Base-by-base conservation (phyloP, 176 grass and related monocot species). In the Metroxylon sagu region DNA sequence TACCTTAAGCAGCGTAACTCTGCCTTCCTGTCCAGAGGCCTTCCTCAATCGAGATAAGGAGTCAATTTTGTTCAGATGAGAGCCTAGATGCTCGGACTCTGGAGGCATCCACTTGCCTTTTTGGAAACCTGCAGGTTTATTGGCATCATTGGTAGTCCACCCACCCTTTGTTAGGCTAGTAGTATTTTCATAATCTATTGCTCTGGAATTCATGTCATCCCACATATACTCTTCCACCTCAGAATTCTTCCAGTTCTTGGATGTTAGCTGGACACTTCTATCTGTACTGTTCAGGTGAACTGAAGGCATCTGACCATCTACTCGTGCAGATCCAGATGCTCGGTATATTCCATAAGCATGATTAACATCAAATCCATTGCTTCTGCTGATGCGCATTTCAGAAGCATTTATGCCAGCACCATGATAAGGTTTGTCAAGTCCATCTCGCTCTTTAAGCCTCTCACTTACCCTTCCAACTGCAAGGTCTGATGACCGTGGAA, bases 191-290 rank as follows among this genome's bases (percentile, higher is more conserved):
- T 59, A 79, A 52, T 74, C 65, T 60, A 57, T 73, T 69, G 19
- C 49, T 60, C 69, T 64, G 60, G 71, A 76, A 57, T 69, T 89
- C 53, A 88, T 64, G 48, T 95, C 85, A 72, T 89, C 94, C 94
- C 87, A 98, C 27, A 83, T 65, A 67, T 85, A 98, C 73, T 98
- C 94, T 83, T 98, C 87, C 77, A 93, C 94, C 80, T 89, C 94
- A 58, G 94, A 77, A 71, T 86, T 88, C 76, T 98, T 98, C 94
- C 94, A 98, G 50, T 49, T 88, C 82, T 80, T 83, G 19, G 82
- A 81, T 74, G 82, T 61, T 8, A 65, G 35, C 28, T 76, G 79
- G 48, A 68, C 72, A 59, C 64, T 72, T 67, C 79, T 90, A 64
- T 79, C 84, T 27, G 50, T 62, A 78, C 54, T 73, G 73, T 55